These are phyloP conservation scores for Neopestalotiopsis sp. DNA, from an alignment of 2,329 filamentous ascomycete genomes.

Conservation along the genomic window DNA sequence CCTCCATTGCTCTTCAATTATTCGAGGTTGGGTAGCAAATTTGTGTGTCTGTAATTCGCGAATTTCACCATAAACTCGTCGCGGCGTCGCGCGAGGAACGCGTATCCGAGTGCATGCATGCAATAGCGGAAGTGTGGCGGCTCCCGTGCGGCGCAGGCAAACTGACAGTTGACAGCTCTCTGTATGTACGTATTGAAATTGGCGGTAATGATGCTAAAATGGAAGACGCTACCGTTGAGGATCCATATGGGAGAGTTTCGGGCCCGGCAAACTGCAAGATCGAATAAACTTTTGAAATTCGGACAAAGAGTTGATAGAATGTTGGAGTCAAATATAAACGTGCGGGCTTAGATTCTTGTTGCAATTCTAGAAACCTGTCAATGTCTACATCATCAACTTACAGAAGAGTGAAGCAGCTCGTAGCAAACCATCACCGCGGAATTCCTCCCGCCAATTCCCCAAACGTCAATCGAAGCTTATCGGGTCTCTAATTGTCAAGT, in stretches of 20 bases:
- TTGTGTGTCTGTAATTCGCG: not conserved
- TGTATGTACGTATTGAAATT: no score
- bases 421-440: not conserved
- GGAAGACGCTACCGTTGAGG: no score
- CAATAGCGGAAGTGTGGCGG: not conserved
- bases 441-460: not conserved
- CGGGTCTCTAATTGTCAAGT: not conserved
- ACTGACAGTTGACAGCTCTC: not conserved
- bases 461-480: not conserved
- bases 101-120: not conserved
- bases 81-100: not conserved
- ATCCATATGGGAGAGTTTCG: no score
- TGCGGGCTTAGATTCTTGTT: no score
- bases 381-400: no score
- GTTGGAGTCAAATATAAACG: no score
- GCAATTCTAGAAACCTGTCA: no score
- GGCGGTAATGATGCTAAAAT: no score
- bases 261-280: no score
- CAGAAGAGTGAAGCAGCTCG: not conserved
- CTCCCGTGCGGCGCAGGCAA: not conserved
- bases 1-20: not conserved
- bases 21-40: not conserved
- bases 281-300: no score
- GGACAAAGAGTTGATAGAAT: no score
- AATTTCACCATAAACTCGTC: slow-evolving; percentile 11